Percentiles rank a stretch among this genome's conserved stretches.
Evolutionary conservation across 805 yeast genomes (phyloP).

Genomic region (Blastobotrys robertii): DNA sequence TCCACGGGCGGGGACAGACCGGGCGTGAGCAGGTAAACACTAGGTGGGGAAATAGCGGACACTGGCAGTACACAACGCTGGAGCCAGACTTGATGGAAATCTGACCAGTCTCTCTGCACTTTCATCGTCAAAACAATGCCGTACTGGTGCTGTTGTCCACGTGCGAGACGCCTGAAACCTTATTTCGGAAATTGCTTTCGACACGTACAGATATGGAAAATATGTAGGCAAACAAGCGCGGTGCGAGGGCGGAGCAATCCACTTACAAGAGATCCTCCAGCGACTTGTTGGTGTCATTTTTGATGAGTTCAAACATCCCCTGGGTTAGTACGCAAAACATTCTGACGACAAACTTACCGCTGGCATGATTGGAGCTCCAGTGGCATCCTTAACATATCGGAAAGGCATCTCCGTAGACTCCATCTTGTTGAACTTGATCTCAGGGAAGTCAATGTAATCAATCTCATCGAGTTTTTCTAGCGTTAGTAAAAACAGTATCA

Average conservation of each 20-base stretch:
- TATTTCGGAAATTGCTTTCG: too few relatives aligned
- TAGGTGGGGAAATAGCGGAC: too few relatives aligned
- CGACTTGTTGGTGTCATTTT: conserved; percentile 74
- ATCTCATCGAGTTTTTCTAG: conserved; percentile 57
- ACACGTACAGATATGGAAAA: too few relatives aligned
- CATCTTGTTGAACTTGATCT: conserved; percentile 72
- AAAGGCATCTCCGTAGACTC: conserved; percentile 98
- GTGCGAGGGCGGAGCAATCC: neutral
- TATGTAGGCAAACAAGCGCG: too few relatives aligned
- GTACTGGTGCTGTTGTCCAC: too few relatives aligned
- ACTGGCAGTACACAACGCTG: too few relatives aligned
- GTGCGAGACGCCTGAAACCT: too few relatives aligned
- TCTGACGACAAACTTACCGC: conserved; percentile 23
- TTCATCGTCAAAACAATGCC: too few relatives aligned
- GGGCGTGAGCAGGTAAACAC: too few relatives aligned
- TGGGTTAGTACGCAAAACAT: conserved; percentile 2
- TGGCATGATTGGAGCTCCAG: conserved; percentile 75
- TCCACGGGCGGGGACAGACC: too few relatives aligned
- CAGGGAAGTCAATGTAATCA: conserved; percentile 86
- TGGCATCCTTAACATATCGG: conserved; percentile 61
- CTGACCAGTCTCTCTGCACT: too few relatives aligned
- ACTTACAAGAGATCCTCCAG: conserved; percentile 26
- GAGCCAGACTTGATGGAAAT: too few relatives aligned
- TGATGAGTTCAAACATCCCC: conserved; percentile 84
- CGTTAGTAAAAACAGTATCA: neutral